phyloP scores from a whole-genome alignment of 164 flowering plant genomes.

The Piper longum region DNA sequence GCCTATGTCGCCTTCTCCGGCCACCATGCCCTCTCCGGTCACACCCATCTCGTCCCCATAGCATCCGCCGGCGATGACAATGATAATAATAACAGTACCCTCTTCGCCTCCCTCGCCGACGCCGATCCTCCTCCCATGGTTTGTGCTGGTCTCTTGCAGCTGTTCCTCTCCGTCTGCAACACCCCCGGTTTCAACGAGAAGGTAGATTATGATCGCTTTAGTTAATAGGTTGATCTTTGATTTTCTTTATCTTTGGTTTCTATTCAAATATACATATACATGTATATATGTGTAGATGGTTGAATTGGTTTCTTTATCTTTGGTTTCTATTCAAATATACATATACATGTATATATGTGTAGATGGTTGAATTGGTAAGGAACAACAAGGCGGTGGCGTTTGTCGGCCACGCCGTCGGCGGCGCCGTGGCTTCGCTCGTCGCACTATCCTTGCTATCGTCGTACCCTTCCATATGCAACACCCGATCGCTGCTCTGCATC shows the following conservation, averaged over 20 bases:
- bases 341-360: conserved; percentile 4
- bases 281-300: background rate
- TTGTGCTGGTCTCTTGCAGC: conserved; percentile 28
- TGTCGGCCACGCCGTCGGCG: conserved; percentile 76
- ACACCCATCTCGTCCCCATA: conserved; percentile 17
- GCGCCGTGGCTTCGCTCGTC: conserved; percentile 48
- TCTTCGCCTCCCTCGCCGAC: conserved; percentile 18
- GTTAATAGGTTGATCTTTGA: no score
- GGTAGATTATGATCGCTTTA: conserved; percentile 19
- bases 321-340: background rate
- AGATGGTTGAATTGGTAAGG: conserved; percentile 27
- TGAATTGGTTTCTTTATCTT: background rate
- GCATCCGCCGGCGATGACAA: conserved; percentile 6
- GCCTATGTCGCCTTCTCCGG: conserved; percentile 50
- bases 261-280: background rate
- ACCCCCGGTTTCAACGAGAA: conserved; percentile 20
- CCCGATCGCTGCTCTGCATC: conserved; percentile 38
- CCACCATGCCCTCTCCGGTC: conserved; percentile 7
- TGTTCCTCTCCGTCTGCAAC: conserved; percentile 21
- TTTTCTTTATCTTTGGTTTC: no score
- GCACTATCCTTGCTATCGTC: conserved; percentile 50
- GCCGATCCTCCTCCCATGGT: conserved; percentile 28
- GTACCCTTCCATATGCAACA: conserved; percentile 17
- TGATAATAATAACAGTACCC: background rate
- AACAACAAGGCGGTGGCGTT: conserved; percentile 38